Conservation (phyloP, 2,329 filamentous ascomycete genomes). For the Calonectria fujianensis region DNA sequence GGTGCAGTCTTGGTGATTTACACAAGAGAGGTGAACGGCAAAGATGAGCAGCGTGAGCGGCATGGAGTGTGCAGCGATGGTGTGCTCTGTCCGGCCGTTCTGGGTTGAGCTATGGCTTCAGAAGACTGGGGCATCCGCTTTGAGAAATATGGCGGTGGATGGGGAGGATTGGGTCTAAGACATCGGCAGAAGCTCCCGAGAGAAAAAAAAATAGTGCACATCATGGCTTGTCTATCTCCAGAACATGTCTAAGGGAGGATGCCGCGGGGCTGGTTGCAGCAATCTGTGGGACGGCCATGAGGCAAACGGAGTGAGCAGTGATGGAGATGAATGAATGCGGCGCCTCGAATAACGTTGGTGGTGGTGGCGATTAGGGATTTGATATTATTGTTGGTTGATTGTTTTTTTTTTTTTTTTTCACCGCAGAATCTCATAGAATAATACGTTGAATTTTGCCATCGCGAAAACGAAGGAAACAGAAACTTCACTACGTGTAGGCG, state of each 20-base stretch:
- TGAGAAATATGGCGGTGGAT: constrained; percentile 7
- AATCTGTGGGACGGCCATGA: not conserved
- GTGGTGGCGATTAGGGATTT: not conserved
- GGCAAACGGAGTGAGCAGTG: not conserved
- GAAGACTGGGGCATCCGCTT: not conserved
- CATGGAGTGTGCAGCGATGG: constrained; percentile 14
- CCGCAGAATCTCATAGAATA: not conserved
- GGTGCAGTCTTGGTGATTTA: constrained; percentile 35
- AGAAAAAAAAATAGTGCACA: not conserved
- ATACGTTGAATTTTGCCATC: not conserved
- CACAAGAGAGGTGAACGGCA: not conserved
- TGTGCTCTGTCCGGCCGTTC: not conserved
- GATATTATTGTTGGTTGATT: not conserved
- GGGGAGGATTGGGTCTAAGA: not conserved
- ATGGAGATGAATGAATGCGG: not conserved
- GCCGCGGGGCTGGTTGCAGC: constrained; percentile 4
- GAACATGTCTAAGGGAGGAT: not conserved
- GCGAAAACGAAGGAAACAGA: too few species aligned
- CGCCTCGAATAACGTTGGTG: not conserved
- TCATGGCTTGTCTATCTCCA: not conserved
- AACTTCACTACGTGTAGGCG: not conserved
- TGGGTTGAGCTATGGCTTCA: constrained; percentile 1
- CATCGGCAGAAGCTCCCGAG: not conserved
- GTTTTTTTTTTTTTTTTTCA: too few species aligned
- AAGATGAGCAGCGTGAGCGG: not conserved